Base-by-base conservation (phyloP, 495 filamentous ascomycete species). In the Xeromyces bisporus region DNA sequence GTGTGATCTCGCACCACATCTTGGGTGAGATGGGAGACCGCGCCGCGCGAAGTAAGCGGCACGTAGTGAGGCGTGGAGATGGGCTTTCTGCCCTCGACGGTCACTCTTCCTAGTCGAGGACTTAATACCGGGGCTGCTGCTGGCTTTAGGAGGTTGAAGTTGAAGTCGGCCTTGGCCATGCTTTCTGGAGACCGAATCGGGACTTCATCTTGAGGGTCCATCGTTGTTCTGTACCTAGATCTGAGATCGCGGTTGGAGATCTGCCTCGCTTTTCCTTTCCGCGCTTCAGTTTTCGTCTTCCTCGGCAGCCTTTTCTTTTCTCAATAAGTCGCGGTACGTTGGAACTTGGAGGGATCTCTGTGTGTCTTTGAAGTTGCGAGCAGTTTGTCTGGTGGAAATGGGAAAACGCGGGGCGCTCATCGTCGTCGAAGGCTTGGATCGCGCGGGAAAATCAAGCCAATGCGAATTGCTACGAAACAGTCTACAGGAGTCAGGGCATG, bases 361-460 rank as follows among this genome's bases (percentile, higher is more conserved):
- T n/a, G n/a, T n/a, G n/a, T n/a, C n/a, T n/a, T n/a, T n/a, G n/a
- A n/a, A n/a, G n/a, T n/a, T n/a, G n/a, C n/a, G n/a, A n/a, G n/a
- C n/a, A n/a, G n/a, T n/a, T n/a, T n/a, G n/a, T n/a, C n/a, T n/a
- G n/a, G n/a, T n/a, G n/a, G n/a, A n/a, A n/a, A n/a, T n/a, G n/a
- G 18, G 37, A 34, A 40, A 40, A 40, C 69, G 81, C 40, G 82
- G 82, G 29, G 67, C 78, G 18, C 71, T 97, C 24, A 74, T 96
- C 28, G 79, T 89, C 11, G 75, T 97, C 34, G 89, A 97, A 57
- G 89, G 89, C 15, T 70, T 97, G 32, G 89, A 97, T 47, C 77
- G 83, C 35, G 79, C 86, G 23, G 89, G 89, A 24, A 97, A 97
- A 66, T 89, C 86, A 3, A 94, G 87, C 18, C 89, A 97, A 64